Percentiles rank a stretch among this genome's conserved stretches.
Evolutionary conservation across 306 rosid species (phyloP).

Genomic region (Ammopiptanthus mongolicus): DNA sequence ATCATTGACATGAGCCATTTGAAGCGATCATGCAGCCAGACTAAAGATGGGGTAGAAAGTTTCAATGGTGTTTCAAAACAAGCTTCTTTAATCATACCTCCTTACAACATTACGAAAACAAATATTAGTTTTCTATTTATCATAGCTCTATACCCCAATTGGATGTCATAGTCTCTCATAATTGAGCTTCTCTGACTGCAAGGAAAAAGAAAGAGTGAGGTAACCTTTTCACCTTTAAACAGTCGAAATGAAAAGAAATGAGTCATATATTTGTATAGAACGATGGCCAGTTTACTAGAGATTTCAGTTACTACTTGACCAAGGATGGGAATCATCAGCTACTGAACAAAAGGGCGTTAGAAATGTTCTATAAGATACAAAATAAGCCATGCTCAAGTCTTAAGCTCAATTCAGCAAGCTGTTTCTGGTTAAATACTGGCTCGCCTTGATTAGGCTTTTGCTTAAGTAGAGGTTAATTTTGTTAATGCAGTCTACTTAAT

Average conservation of each 20-base stretch:
- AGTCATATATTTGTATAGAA: not conserved
- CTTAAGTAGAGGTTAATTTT: not conserved
- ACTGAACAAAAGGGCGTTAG: not conserved
- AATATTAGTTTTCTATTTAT: not conserved
- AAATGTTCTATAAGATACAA: not conserved
- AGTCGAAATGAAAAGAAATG: not conserved
- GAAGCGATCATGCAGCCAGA: not conserved
- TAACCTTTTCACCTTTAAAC: not conserved
- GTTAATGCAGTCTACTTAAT: not conserved
- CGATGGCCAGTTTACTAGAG: not conserved
- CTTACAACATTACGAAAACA: not conserved
- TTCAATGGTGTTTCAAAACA: constrained; percentile 3
- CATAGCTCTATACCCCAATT: not conserved
- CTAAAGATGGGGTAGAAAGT: not conserved
- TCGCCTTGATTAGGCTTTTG: not conserved
- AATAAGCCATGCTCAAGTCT: not conserved
- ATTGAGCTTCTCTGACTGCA: constrained; percentile 92
- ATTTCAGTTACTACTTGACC: not conserved
- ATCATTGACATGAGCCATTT: constrained; percentile 9
- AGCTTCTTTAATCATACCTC: not conserved
- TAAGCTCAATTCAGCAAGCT: not conserved
- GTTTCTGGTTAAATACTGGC: not conserved
- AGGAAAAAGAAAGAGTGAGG: not conserved
- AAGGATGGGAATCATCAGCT: not conserved
- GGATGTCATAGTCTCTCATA: constrained; percentile 70